These are phyloP conservation scores for Apiospora phragmitis DNA, from an alignment of 2,329 filamentous ascomycete genomes.

Conservation along the genomic window DNA sequence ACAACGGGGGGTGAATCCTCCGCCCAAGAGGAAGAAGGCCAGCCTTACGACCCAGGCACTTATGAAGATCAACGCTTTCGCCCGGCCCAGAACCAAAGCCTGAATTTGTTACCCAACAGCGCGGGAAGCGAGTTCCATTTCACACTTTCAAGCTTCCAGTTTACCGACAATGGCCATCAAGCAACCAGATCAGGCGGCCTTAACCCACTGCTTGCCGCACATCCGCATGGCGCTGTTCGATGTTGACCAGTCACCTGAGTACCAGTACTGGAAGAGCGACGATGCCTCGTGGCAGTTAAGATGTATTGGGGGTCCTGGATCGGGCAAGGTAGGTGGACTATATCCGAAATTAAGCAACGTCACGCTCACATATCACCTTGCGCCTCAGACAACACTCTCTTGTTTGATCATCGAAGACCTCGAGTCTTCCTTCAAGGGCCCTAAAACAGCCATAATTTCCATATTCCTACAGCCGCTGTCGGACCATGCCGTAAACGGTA, in stretches of 20 bases:
- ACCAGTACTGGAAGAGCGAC: neutral
- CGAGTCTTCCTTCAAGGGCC: neutral
- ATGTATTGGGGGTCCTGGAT: neutral
- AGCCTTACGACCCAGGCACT: neutral
- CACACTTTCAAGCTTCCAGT: neutral
- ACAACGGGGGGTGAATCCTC: neutral
- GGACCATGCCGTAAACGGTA: neutral
- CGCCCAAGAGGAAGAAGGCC: neutral
- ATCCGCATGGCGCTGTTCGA: neutral
- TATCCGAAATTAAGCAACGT: neutral
- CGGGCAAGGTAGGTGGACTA: neutral
- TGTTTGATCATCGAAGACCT: neutral
- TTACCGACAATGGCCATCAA: neutral
- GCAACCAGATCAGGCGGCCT: neutral
- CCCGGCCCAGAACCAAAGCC: neutral
- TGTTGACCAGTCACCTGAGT: neutral
- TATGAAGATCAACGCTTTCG: neutral
- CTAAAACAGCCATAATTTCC: neutral
- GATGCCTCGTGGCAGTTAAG: neutral
- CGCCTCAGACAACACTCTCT: neutral
- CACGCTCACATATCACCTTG: neutral
- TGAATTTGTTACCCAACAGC: too few relatives aligned
- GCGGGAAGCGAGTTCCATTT: neutral
- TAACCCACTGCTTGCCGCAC: neutral
- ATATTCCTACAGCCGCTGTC: neutral